Base-by-base conservation (phyloP, 371 early-diverging fungal genomes). In the Mucor indicus region DNA sequence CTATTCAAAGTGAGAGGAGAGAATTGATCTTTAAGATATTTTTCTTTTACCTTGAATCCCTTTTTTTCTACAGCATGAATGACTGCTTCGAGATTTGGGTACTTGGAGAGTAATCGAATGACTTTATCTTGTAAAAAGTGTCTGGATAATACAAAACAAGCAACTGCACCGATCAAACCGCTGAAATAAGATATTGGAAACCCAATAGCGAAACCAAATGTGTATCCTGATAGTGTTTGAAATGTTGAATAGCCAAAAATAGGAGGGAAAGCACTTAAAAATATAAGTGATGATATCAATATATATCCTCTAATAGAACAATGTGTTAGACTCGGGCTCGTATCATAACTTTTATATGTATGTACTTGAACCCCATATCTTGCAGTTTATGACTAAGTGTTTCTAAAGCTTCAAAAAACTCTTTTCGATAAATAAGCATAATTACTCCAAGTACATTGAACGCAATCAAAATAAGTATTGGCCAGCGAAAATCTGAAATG, bases 11-110 rank as follows among this genome's bases (percentile, higher is more conserved):
- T 57, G 13, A 59, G 16, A 11, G 42, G 27, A 42, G 29, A 55
- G 21, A 39, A 47, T 9, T 29, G 37, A 24, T 29, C 10, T 8
- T 46, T 12, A 13, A 15, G 6, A n/a, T 13, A 13, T 10, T 17
- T n/a, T 20, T 11, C 25, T 0, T 52, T 51, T 75, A 84, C 88
- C 69, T 79, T 79, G 48, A 86, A 81, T 0, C 87, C 87, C 39
- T 79, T 77, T 37, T 74, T 80, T 49, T 87, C 88, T 1, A 87
- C 82, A 2, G 85, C 85, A 25, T 72, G 59, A 20, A 86, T 78
- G 2, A 80, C 75, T 1, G 73, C 75, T 46, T 75, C 65, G 23
- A 86, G 50, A 17, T 71, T 82, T 15, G 77, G 75, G 50, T 81
- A 72, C 32, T 63, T 62, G n/a, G 60, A 62, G 59, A 86, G 54